A percentile compares a stretch with the other conserved stretches of the same genome.
These are phyloP conservation scores for Aspergillus flavus DNA, from an alignment of 2,329 filamentous ascomycete species.

Conservation along the genomic window DNA sequence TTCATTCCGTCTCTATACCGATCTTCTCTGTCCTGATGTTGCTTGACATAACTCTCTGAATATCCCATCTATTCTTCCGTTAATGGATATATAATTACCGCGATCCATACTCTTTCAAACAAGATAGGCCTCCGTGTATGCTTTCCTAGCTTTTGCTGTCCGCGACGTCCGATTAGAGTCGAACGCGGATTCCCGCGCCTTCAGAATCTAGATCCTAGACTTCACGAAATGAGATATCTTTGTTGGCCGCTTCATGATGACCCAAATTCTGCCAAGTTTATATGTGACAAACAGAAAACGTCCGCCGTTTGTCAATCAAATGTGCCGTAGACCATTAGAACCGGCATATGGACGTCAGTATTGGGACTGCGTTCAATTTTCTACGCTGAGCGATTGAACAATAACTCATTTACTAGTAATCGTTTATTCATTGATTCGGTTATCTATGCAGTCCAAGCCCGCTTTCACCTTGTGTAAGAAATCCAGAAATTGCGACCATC, in stretches of 20 bases:
- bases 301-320: neutral
- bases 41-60: conserved; percentile 2
- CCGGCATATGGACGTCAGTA: neutral
- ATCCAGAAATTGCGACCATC: neutral
- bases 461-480: neutral
- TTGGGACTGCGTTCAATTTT: neutral
- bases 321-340: neutral
- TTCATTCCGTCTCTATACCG: neutral
- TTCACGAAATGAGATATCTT: neutral
- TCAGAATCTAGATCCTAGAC: neutral
- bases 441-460: neutral
- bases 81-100: neutral
- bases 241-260: neutral
- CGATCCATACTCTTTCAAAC: neutral
- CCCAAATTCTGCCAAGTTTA: neutral
- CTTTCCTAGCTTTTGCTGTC: neutral
- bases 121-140: neutral
- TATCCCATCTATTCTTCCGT: neutral
- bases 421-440: neutral
- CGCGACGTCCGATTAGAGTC: no score
- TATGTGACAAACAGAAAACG: neutral
- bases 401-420: neutral
- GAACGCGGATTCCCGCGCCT: neutral
- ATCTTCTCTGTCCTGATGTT: neutral
- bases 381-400: neutral